Percentiles rank a stretch among this genome's conserved stretches.
These are phyloP conservation scores for Martiniozyma abietophila DNA, from an alignment of 805 yeast species.

Conservation along the genomic window DNA sequence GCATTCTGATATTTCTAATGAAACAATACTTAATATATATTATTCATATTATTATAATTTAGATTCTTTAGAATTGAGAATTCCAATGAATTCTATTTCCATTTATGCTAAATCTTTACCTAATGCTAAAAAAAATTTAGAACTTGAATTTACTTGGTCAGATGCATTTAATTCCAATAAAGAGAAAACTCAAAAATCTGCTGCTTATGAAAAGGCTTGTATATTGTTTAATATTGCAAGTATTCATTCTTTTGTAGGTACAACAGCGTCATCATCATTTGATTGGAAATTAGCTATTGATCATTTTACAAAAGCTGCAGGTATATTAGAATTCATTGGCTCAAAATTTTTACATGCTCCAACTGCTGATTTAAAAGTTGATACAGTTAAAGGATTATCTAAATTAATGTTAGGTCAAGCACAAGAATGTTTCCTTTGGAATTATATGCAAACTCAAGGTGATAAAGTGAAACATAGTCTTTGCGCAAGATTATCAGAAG, in stretches of 20 bases:
- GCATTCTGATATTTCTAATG: conserved; percentile 42
- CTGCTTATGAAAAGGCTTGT: conserved; percentile 86
- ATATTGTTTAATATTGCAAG: conserved; percentile 72
- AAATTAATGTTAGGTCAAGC: conserved; percentile 76
- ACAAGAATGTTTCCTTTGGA: conserved; percentile 72
- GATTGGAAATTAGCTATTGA: conserved; percentile 53
- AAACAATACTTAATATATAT: conserved; percentile 26
- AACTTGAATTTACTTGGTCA: conserved; percentile 63
- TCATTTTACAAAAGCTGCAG: conserved; percentile 66
- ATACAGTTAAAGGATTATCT: conserved; percentile 54
- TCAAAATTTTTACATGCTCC: conserved; percentile 89
- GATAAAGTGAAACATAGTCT: conserved; percentile 49
- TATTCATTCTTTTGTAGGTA: conserved; percentile 43
- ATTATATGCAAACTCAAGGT: conserved; percentile 38
- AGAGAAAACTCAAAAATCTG: conserved; percentile 46
- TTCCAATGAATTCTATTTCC: conserved; percentile 48
- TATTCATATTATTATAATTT: conserved; percentile 72
- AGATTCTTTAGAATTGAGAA: conserved; percentile 67
- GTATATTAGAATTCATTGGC: conserved; percentile 59
- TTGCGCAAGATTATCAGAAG: conserved; percentile 63
- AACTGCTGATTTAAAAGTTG: conserved; percentile 61
- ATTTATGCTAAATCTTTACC: conserved; percentile 1
- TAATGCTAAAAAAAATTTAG: conserved; percentile 22
- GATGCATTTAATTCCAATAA: conserved; percentile 51
- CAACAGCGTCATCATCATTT: conserved; percentile 20